Conservation (phyloP, 371 early-diverging fungal species). For the Mucor velutinosus region DNA sequence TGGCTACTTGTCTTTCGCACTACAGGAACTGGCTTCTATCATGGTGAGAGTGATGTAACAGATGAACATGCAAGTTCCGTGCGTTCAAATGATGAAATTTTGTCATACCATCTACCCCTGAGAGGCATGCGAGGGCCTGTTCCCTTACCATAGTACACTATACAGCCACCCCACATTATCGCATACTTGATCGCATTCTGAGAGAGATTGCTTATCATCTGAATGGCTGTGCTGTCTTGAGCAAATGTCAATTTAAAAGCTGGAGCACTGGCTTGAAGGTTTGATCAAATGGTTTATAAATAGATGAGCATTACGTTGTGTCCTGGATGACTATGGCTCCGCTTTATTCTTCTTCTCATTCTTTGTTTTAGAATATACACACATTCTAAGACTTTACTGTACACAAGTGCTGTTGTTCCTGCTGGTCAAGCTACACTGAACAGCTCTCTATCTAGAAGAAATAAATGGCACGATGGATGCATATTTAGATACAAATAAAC, state of each 20-base stretch:
- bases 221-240: background rate
- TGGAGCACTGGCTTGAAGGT: no score
- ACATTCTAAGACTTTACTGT: no score
- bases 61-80: background rate
- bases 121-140: background rate
- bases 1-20: background rate
- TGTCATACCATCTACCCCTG: conserved; percentile 1
- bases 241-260: background rate
- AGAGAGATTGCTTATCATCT: background rate
- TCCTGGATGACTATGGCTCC: no score
- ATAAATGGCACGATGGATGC: background rate
- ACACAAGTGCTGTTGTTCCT: no score
- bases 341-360: no score
- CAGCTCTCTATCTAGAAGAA: background rate
- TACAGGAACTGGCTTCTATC: background rate
- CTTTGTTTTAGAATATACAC: no score
- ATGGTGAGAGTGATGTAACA: background rate
- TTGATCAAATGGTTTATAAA: no score
- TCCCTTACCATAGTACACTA: background rate
- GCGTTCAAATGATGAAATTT: background rate
- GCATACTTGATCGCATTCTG: background rate
- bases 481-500: background rate
- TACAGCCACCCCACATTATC: background rate
- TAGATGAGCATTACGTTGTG: no score
- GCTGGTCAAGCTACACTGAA: no score